Base-by-base conservation (phyloP, 768 basidiomycete genomes). In the Coprinellus aureogranulatus region DNA sequence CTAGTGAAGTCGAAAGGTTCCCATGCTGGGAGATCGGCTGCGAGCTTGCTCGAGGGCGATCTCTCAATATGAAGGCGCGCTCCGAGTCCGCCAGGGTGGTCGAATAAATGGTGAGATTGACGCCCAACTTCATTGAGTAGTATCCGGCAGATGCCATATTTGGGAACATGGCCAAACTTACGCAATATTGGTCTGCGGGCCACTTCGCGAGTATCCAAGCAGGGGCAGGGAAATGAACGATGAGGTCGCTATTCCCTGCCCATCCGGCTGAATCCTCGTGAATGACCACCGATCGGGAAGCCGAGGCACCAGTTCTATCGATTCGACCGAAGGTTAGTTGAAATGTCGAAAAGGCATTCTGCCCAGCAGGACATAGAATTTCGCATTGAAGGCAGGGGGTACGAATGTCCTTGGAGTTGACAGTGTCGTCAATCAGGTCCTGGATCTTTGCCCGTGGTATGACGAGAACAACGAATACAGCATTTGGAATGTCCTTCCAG, bases 351-450 rank as follows among this genome's bases (percentile, higher is more conserved):
- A 75, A 75, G 10, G 68, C 61, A 50, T 76, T 77, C 23, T 70
- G 63, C 10, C 59, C 62, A 22, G 9, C 41, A 11, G 44, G 20
- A 6, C 66, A 62, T 1, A 40, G n/a, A 5, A 47, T 12, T 50
- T 75, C 70, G 58, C 77, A 76, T 39, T 73, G 68, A 10, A 81
- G 62, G 4, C 68, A 41, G 0, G 75, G 77, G 5, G 70, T 70
- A 14, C 34, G 34, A 14, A 34, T 34, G 8, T 34, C 8, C 11
- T 64, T 63, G 26, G 68, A 28, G 28, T 64, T n/a, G 6, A 68
- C 59, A 31, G 31, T 14, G 11, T 58, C 56, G 31, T 65, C 25
- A 0, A 61, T 51, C 5, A 60, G 60, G 50, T 68, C 62, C 2
- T 77, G 49, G 22, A 66, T 57, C 46, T 59, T 64, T 25, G 76